These are phyloP conservation scores for Symbiotaphrina buchneri DNA, from an alignment of 495 filamentous ascomycete species.

Conservation along the genomic window DNA sequence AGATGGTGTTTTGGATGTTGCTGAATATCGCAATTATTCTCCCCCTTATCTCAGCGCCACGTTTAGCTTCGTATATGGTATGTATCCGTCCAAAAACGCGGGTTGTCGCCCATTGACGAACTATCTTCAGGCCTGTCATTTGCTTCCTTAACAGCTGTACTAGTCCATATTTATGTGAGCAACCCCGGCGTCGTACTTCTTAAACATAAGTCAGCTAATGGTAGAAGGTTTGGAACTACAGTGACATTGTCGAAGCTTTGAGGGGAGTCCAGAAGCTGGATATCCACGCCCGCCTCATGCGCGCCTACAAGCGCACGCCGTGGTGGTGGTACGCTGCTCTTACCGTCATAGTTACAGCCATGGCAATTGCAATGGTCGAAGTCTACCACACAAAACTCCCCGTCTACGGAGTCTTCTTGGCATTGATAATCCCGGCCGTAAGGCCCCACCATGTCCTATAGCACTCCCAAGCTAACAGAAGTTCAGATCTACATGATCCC, in stretches of 20 bases:
- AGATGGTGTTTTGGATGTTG: slow-evolving; percentile 26
- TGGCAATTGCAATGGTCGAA: slow-evolving; percentile 26
- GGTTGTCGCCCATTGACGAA: too few relatives aligned
- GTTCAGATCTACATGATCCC: slow-evolving; percentile 24
- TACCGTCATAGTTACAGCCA: slow-evolving; percentile 22
- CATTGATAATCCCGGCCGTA: slow-evolving; percentile 20
- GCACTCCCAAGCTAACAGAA: too few relatives aligned
- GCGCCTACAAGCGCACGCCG: slow-evolving; percentile 30
- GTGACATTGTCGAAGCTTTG: slow-evolving; percentile 33
- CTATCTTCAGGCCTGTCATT: slow-evolving; percentile 55
- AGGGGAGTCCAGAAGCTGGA: slow-evolving; percentile 37
- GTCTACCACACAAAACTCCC: slow-evolving; percentile 26
- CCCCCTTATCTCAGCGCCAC: slow-evolving; percentile 40
- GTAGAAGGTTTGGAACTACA: too few relatives aligned
- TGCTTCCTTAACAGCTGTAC: slow-evolving; percentile 40
- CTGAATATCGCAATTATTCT: slow-evolving; percentile 34
- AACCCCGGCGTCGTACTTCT: too few relatives aligned
- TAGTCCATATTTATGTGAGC: slow-evolving; percentile 41
- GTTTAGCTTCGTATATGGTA: slow-evolving; percentile 39
- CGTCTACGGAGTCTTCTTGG: slow-evolving; percentile 39
- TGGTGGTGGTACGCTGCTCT: slow-evolving; percentile 38
- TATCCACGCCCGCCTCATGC: slow-evolving; percentile 39
- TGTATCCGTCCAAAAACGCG: too few relatives aligned
- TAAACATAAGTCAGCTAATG: too few relatives aligned
- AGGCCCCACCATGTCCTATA: too few relatives aligned